phyloP scores from a whole-genome alignment of 495 filamentous ascomycete species.

The Aspergillus diversus region DNA sequence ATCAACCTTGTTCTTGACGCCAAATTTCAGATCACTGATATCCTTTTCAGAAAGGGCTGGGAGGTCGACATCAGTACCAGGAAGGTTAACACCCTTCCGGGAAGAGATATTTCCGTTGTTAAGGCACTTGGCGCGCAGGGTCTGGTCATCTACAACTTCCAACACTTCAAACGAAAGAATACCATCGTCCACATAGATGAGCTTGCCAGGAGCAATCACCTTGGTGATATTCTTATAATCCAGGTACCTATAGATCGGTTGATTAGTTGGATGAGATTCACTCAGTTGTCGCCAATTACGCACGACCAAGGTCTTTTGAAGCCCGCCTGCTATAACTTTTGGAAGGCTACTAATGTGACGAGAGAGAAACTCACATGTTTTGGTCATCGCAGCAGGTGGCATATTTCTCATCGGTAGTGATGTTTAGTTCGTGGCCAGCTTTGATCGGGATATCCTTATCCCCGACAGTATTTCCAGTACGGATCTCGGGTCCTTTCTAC shows the following conservation, averaged over 20 bases:
- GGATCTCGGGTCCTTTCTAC: conserved; percentile 95
- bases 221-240: conserved; percentile 99
- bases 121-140: conserved; percentile 76
- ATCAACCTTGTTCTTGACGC: conserved; percentile 96
- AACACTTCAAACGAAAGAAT: conserved; percentile 94
- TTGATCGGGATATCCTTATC: conserved; percentile 88
- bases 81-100: conserved; percentile 97
- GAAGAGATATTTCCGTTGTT: conserved; percentile 99
- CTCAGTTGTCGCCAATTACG: background rate
- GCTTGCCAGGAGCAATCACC: conserved; percentile 89
- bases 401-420: conserved; percentile 97
- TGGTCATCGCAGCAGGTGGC: conserved; percentile 78
- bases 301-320: background rate
- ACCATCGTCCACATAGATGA: conserved; percentile 98
- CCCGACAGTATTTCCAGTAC: conserved; percentile 86
- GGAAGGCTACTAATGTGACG: background rate
- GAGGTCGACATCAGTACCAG: conserved; percentile 97
- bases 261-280: conserved; percentile 11
- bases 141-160: conserved; percentile 85
- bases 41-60: conserved; percentile 99
- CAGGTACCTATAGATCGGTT: conserved; percentile 69
- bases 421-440: conserved; percentile 81
- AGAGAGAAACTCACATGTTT: conserved; percentile 76
- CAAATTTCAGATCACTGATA: conserved; percentile 87
- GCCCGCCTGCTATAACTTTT: background rate